Evolutionary conservation across 2,329 filamentous ascomycete genomes (phyloP), one percentile per base, ranked within the genome.

Genomic region (Eutypa lata): DNA sequence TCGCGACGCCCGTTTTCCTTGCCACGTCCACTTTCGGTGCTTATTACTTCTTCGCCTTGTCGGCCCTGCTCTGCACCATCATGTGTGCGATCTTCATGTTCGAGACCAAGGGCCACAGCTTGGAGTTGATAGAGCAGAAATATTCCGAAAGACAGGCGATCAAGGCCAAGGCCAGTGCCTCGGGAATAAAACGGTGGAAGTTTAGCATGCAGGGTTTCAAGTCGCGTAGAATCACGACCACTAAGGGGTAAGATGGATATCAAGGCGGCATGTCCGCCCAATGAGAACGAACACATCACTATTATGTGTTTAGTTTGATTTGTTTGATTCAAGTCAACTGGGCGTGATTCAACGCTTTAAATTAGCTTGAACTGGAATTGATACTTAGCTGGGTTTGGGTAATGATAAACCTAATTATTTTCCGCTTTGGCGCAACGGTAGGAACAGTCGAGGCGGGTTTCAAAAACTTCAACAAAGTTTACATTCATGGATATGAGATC

Each of bases 1-100:
- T 78, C 5, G 68, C 72, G 1, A 78, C 75, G 0, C 73, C 74
- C 0, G 64, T 74, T 0, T 60, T 76, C 1, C 58, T 76, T 6
- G 60, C 72, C 2, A 68, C 65, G 31, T 73, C 73, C 1, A 66
- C 68, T 0, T 76, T 66, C 44, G 75, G 71, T 0, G 71, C 73
- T 0, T 78, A 78, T 52, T 76, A 73, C 52, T 67, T 78, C 48
- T 78, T 77, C 51, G 75, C 69, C 0, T 65, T 64, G 11, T 71
- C 66, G 28, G 72, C 73, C 5, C 57, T 76, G 3, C 56, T 72
- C 3, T 70, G 67, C 19, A 71, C 74, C 6, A 6, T 38, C 42
- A 14, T 8, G 42, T 45, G 14, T 2, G 42, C 42, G 42, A 13
- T 26, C 42, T 45, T 45, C 42, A 45, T 45, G 22, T 22, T 45